Conservation (phyloP, 495 filamentous ascomycete species). For the Penicillium macrosclerotiorum region DNA sequence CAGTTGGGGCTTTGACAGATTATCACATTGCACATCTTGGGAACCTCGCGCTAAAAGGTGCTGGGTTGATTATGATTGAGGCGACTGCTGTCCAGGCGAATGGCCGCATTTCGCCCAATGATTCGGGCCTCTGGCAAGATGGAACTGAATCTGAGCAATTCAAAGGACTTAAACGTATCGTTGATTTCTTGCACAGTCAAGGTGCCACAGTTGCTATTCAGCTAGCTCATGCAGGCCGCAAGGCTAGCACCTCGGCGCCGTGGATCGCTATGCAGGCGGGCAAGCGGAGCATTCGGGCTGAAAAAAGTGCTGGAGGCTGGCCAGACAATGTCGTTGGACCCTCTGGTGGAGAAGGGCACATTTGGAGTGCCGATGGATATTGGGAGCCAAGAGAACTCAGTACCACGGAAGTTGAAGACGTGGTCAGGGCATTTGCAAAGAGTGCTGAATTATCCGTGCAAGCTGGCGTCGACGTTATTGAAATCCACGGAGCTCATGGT, state of each 20-base stretch:
- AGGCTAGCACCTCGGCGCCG: not conserved
- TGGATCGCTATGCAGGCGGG: slow-evolving; percentile 68
- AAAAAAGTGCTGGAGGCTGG: slow-evolving; percentile 57
- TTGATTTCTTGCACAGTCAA: slow-evolving; percentile 54
- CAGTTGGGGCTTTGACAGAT: not conserved
- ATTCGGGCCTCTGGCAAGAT: slow-evolving; percentile 62
- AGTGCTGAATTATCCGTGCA: slow-evolving; percentile 47
- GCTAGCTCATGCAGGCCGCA: not conserved
- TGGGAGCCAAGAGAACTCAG: no score
- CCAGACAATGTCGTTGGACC: slow-evolving; percentile 57
- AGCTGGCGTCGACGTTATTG: slow-evolving; percentile 49
- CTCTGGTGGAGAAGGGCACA: no score
- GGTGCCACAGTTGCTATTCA: slow-evolving; percentile 13
- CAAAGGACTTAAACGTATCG: slow-evolving; percentile 50
- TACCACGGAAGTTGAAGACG: slow-evolving; percentile 46
- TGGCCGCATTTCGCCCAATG: slow-evolving; percentile 64
- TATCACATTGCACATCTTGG: not conserved
- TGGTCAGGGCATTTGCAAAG: slow-evolving; percentile 47
- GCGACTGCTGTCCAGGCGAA: slow-evolving; percentile 59
- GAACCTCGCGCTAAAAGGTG: slow-evolving; percentile 41
- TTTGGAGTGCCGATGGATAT: no score
- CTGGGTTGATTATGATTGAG: slow-evolving; percentile 57
- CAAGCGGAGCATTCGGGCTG: slow-evolving; percentile 48
- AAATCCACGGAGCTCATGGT: slow-evolving; percentile 54
- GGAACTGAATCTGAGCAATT: no score